These are phyloP conservation scores for Leishmania martiniquensis DNA, from an alignment of 208 protist species.

Conservation along the genomic window DNA sequence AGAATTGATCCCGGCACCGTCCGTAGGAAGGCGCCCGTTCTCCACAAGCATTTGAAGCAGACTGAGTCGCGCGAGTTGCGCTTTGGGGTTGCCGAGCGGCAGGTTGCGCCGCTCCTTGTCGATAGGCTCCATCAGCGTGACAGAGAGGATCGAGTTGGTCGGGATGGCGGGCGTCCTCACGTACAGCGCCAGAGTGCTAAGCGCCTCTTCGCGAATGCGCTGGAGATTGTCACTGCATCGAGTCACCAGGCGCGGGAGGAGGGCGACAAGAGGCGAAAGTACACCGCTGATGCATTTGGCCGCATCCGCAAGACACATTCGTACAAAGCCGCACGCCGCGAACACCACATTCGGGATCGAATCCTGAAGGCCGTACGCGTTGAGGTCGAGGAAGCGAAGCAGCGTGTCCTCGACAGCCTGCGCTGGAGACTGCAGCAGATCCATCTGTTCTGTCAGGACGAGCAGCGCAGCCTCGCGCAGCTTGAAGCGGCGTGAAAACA, in stretches of 20 bases:
- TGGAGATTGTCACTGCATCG: slow-evolving; percentile 72
- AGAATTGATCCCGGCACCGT: slow-evolving; percentile 10
- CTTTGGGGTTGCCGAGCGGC: slow-evolving; percentile 48
- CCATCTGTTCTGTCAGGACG: slow-evolving; percentile 46
- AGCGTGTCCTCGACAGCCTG: slow-evolving; percentile 56
- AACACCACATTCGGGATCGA: slow-evolving; percentile 76
- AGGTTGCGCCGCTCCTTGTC: slow-evolving; percentile 76
- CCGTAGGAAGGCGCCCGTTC: slow-evolving; percentile 17
- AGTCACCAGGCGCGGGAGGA: slow-evolving; percentile 78
- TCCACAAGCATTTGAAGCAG: slow-evolving; percentile 53
- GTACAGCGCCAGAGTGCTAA: slow-evolving; percentile 61
- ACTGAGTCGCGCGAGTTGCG: slow-evolving; percentile 67
- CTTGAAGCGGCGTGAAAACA: slow-evolving; percentile 76
- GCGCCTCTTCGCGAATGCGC: slow-evolving; percentile 74
- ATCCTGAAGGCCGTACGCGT: slow-evolving; percentile 82
- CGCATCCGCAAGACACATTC: slow-evolving; percentile 57
- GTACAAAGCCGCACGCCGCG: slow-evolving; percentile 71
- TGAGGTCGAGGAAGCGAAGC: slow-evolving; percentile 80
- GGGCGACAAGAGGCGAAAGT: slow-evolving; percentile 43
- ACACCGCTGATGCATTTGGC: slow-evolving; percentile 42
- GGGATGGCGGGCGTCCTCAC: slow-evolving; percentile 46
- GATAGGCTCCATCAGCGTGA: slow-evolving; percentile 66
- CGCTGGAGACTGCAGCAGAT: slow-evolving; percentile 16
- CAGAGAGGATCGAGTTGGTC: slow-evolving; percentile 38
- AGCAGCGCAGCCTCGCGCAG: slow-evolving; percentile 77